Percentiles rank a stretch among this genome's conserved stretches.
phyloP scores from a whole-genome alignment of 257 asterid species.

The Scutellaria barbata region DNA sequence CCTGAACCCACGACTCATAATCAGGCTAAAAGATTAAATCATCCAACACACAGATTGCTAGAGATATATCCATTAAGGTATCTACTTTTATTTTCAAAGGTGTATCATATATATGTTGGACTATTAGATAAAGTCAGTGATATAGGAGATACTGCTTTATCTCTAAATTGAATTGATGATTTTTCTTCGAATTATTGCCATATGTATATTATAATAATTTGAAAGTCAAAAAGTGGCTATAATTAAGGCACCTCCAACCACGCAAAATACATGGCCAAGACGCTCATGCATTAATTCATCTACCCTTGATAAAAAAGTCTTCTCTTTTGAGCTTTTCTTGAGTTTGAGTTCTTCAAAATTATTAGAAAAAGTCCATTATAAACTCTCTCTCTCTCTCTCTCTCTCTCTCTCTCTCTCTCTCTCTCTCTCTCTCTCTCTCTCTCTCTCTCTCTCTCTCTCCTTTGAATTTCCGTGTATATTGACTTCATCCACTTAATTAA shows the following conservation, averaged over 20 bases:
- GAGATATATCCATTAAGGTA: too few relatives aligned
- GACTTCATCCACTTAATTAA: conserved; percentile 25
- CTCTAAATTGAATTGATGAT: neutral
- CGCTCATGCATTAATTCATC: conserved; percentile 34
- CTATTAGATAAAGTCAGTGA: too few relatives aligned
- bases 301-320: conserved; percentile 10
- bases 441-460: too few relatives aligned
- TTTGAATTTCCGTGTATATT: conserved; percentile 27
- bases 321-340: neutral
- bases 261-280: conserved; percentile 29
- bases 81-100: too few relatives aligned
- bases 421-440: too few relatives aligned
- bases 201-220: neutral
- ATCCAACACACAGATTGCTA: too few relatives aligned
- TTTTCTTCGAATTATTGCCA: neutral
- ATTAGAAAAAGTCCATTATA: conserved; percentile 35
- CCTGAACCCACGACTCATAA: too few relatives aligned
- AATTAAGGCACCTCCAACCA: conserved; percentile 23
- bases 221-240: conserved; percentile 21
- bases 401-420: neutral
- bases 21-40: too few relatives aligned
- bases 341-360: conserved; percentile 29
- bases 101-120: too few relatives aligned
- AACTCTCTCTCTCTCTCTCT: neutral
- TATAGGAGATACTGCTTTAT: too few relatives aligned